A percentile compares a stretch with the other conserved stretches of the same genome.
These are phyloP conservation scores for Mycotypha africana DNA, from an alignment of 371 early-diverging fungal species.

Conservation along the genomic window DNA sequence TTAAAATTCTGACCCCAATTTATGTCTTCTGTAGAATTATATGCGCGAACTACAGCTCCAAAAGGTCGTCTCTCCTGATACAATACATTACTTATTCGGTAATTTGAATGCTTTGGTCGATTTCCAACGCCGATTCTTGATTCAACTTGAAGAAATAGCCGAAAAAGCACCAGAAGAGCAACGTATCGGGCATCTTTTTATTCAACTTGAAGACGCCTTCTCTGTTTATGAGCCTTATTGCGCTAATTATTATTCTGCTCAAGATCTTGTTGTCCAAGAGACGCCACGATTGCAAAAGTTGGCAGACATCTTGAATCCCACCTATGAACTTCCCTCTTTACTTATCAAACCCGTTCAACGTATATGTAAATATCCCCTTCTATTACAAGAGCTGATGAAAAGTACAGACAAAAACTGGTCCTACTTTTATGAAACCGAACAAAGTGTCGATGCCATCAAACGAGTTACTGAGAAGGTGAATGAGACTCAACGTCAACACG, in stretches of 20 bases:
- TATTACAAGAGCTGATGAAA: conserved; percentile 83
- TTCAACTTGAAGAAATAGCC: conserved; percentile 84
- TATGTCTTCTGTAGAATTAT: conserved; percentile 36
- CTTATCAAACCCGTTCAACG: conserved; percentile 97
- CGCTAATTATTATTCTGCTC: conserved; percentile 84
- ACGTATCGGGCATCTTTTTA: conserved; percentile 78
- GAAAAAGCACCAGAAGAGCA: conserved; percentile 74
- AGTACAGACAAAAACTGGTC: conserved; percentile 66
- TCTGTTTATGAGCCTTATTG: conserved; percentile 92
- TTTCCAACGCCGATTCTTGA: conserved; percentile 92
- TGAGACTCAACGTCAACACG: conserved; percentile 85
- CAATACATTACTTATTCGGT: conserved; percentile 80
- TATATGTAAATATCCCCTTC: conserved; percentile 93
- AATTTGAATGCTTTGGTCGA: conserved; percentile 91
- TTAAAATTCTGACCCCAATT: neutral
- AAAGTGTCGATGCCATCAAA: conserved; percentile 77
- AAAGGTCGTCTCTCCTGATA: conserved; percentile 69
- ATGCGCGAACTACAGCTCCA: conserved; percentile 55
- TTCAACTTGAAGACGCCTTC: conserved; percentile 83
- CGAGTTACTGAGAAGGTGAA: conserved; percentile 89
- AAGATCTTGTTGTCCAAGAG: conserved; percentile 52
- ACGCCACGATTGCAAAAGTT: conserved; percentile 50
- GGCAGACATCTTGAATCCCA: conserved; percentile 75
- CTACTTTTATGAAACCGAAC: conserved; percentile 68
- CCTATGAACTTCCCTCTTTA: conserved; percentile 80